Evolutionary conservation across 371 early-diverging fungal genomes (phyloP).

Genomic region (Phascolomyces articulosus): DNA sequence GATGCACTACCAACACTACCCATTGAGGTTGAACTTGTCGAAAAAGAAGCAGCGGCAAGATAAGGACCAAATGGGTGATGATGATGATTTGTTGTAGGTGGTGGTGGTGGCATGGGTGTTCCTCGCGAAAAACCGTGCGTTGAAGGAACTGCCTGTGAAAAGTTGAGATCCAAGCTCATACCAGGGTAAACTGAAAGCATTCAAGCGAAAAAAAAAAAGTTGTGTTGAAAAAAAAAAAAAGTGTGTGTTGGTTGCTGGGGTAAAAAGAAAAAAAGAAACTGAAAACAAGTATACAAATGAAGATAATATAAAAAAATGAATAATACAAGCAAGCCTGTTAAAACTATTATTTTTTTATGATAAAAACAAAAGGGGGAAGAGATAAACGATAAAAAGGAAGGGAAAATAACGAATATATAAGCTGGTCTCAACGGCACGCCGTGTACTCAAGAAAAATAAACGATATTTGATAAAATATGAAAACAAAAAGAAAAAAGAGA

Average conservation of each 20-base stretch:
- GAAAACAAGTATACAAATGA: not conserved
- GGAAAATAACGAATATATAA: slow-evolving; percentile 7
- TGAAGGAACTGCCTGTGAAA: slow-evolving; percentile 18
- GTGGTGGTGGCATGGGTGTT: slow-evolving; percentile 3
- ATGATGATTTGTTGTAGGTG: too few relatives aligned
- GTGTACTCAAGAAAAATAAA: slow-evolving; percentile 6
- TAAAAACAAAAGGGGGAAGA: slow-evolving; percentile 4
- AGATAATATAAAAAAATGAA: slow-evolving; percentile 5
- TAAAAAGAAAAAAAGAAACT: not conserved
- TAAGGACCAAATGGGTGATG: slow-evolving; percentile 3
- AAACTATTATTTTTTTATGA: slow-evolving; percentile 1
- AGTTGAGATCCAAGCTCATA: slow-evolving; percentile 28
- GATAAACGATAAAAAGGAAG: slow-evolving; percentile 6
- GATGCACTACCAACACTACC: too few relatives aligned
- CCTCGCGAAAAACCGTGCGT: slow-evolving; percentile 13
- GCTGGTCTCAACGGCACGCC: slow-evolving; percentile 20
- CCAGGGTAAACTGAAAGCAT: slow-evolving; percentile 29
- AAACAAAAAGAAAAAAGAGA: too few relatives aligned
- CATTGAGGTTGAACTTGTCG: slow-evolving; percentile 10
- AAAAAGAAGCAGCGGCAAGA: slow-evolving; percentile 2
- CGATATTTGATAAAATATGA: slow-evolving; percentile 3
- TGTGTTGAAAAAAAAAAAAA: slow-evolving; percentile 1
- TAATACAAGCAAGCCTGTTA: slow-evolving; percentile 19
- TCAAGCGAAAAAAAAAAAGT: slow-evolving; percentile 12
- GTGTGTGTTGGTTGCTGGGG: not conserved